These are phyloP conservation scores for Schwanniomyces sp. DNA, from an alignment of 805 yeast genomes.

Conservation along the genomic window DNA sequence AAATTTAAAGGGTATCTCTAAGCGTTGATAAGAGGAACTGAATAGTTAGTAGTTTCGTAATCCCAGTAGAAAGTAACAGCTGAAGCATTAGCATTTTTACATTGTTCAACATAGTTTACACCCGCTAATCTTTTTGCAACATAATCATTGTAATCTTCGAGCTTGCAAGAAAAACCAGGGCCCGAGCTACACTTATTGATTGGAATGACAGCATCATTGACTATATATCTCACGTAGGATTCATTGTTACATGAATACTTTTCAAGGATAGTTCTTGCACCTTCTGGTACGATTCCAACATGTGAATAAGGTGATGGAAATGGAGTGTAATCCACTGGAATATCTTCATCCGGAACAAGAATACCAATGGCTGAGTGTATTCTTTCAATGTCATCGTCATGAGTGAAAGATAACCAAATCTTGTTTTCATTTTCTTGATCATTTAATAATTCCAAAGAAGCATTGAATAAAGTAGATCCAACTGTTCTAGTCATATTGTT, in stretches of 20 bases:
- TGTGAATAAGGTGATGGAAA: slow-evolving; percentile 50
- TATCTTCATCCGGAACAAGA: slow-evolving; percentile 38
- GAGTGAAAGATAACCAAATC: slow-evolving; percentile 70
- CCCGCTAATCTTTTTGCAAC: slow-evolving; percentile 26
- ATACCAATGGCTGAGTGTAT: slow-evolving; percentile 67
- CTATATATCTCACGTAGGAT: slow-evolving; percentile 36
- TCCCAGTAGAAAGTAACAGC: slow-evolving; percentile 44
- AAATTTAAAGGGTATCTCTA: neutral
- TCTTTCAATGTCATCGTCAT: slow-evolving; percentile 67
- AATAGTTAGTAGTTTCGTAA: slow-evolving; percentile 13
- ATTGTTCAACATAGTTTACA: slow-evolving; percentile 23
- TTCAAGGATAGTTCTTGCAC: slow-evolving; percentile 39
- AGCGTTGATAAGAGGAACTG: slow-evolving; percentile 6
- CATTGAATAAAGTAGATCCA: slow-evolving; percentile 57
- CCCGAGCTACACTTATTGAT: slow-evolving; percentile 33
- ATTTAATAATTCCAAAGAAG: slow-evolving; percentile 49
- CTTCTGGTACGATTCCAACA: slow-evolving; percentile 39
- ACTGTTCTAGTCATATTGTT: slow-evolving; percentile 54
- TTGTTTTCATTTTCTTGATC: slow-evolving; percentile 45
- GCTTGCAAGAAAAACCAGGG: slow-evolving; percentile 44
- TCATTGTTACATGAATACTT: slow-evolving; percentile 29
- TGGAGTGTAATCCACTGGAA: slow-evolving; percentile 46
- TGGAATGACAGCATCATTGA: slow-evolving; percentile 43
- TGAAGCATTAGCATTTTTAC: slow-evolving; percentile 24
- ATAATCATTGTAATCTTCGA: slow-evolving; percentile 31